A percentile compares a stretch with the other conserved stretches of the same genome.
Evolutionary conservation across 192 early-diverging fungal genomes (phyloP).

Genomic region (Phycomyces blakesleeanus): DNA sequence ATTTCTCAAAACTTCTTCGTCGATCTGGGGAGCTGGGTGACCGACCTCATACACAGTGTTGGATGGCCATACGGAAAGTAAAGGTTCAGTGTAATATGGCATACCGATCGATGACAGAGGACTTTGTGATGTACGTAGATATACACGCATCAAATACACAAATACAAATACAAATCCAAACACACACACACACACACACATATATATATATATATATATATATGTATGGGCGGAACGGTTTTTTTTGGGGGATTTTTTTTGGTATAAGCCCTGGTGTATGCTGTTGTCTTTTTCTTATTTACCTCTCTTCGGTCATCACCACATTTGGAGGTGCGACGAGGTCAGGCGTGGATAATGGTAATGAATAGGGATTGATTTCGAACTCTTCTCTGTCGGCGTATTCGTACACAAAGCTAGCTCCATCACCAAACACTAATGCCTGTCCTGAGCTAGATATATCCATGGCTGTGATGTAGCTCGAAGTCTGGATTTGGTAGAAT

Average conservation of each 20-base stretch:
- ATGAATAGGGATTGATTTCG: slow-evolving; percentile 62
- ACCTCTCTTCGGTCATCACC: slow-evolving; percentile 54
- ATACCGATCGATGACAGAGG: slow-evolving; percentile 76
- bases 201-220: too few species aligned
- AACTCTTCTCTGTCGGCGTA: slow-evolving; percentile 71
- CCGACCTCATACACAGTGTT: slow-evolving; percentile 67
- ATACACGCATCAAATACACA: background rate
- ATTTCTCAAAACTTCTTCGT: slow-evolving; percentile 66
- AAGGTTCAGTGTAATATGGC: slow-evolving; percentile 72
- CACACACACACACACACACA: slow-evolving; percentile 2
- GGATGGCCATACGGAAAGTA: slow-evolving; percentile 76
- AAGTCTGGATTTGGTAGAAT: slow-evolving; percentile 54
- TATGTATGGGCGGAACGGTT: too few species aligned
- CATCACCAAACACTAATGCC: slow-evolving; percentile 73
- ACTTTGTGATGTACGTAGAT: slow-evolving; percentile 29
- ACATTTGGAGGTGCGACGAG: slow-evolving; percentile 39
- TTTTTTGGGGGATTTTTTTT: too few species aligned
- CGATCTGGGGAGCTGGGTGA: slow-evolving; percentile 68
- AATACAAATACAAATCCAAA: too few species aligned
- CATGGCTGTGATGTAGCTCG: slow-evolving; percentile 66
- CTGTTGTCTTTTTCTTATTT: background rate
- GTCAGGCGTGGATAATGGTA: slow-evolving; percentile 51
- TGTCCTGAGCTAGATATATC: slow-evolving; percentile 79
- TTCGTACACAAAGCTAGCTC: slow-evolving; percentile 69
- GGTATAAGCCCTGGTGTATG: too few species aligned